Evolutionary conservation across 352 stramenopile species (phyloP).

Genomic region (Pythium aphanidermatum): DNA sequence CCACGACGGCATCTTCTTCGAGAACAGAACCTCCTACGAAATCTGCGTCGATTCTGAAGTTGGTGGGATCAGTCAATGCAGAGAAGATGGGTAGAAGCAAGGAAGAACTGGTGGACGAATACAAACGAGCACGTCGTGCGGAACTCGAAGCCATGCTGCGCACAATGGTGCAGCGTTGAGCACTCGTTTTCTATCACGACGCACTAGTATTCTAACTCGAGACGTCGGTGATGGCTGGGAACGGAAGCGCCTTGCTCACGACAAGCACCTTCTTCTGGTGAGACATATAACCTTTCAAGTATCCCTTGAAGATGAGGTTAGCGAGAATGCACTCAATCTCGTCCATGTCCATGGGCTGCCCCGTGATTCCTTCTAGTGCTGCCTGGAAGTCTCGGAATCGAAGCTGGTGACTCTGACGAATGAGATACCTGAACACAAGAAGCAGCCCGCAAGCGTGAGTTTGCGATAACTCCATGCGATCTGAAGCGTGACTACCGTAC

Average conservation of each 20-base stretch:
- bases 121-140: constrained; percentile 51
- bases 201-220: constrained; percentile 34
- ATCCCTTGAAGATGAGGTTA: constrained; percentile 96
- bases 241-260: constrained; percentile 93
- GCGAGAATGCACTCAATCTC: constrained; percentile 96
- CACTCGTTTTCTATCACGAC: background rate
- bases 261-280: constrained; percentile 95
- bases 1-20: too few species aligned
- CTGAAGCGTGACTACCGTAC: too few species aligned
- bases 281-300: constrained; percentile 96
- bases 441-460: too few species aligned
- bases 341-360: constrained; percentile 89
- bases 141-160: constrained; percentile 65
- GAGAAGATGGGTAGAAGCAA: constrained; percentile 38
- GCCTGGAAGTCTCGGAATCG: constrained; percentile 86
- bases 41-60: constrained; percentile 49
- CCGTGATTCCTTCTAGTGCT: constrained; percentile 80
- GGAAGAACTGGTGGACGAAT: constrained; percentile 52
- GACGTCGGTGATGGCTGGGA: constrained; percentile 83
- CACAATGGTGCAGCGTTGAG: constrained; percentile 41
- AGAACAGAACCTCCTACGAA: constrained; percentile 3
- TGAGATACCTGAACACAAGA: constrained; percentile 60
- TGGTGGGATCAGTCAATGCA: constrained; percentile 26
- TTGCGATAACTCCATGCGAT: too few species aligned
- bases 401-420: constrained; percentile 86